These are phyloP conservation scores for Nemophila menziesii DNA, from an alignment of 257 asterid species.

Conservation along the genomic window DNA sequence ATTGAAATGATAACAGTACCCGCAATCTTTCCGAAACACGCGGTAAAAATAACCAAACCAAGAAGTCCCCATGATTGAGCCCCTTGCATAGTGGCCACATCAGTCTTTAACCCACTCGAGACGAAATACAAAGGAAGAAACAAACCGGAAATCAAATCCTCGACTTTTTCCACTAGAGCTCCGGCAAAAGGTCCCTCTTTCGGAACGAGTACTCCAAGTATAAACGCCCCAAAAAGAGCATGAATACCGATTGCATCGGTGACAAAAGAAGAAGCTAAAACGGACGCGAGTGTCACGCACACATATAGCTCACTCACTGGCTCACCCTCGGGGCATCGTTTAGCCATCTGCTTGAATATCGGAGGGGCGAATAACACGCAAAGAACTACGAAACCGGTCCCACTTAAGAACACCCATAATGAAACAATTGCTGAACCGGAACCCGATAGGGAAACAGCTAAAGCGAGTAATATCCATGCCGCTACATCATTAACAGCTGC, in stretches of 20 bases:
- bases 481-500: constrained; percentile 25
- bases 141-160: constrained; percentile 35
- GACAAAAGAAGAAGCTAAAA: constrained; percentile 18
- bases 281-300: constrained; percentile 15
- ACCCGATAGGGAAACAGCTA: constrained; percentile 21
- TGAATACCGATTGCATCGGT: constrained; percentile 28
- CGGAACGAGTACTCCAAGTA: constrained; percentile 26
- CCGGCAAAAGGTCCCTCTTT: constrained; percentile 29
- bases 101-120: constrained; percentile 35
- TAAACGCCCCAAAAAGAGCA: constrained; percentile 24
- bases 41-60: constrained; percentile 26
- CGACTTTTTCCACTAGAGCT: constrained; percentile 28
- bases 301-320: constrained; percentile 21
- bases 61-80: constrained; percentile 37
- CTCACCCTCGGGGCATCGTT: constrained; percentile 21
- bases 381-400: constrained; percentile 12
- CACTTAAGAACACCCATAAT: constrained; percentile 23
- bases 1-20: constrained; percentile 31
- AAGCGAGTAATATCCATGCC: constrained; percentile 26
- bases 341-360: constrained; percentile 21
- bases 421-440: constrained; percentile 18
- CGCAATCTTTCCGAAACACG: constrained; percentile 34
- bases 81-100: constrained; percentile 29
- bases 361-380: constrained; percentile 16
- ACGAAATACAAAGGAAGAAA: constrained; percentile 36